Evolutionary conservation across 176 grass and related monocot species (phyloP).

Genomic region (Carex cristatella): DNA sequence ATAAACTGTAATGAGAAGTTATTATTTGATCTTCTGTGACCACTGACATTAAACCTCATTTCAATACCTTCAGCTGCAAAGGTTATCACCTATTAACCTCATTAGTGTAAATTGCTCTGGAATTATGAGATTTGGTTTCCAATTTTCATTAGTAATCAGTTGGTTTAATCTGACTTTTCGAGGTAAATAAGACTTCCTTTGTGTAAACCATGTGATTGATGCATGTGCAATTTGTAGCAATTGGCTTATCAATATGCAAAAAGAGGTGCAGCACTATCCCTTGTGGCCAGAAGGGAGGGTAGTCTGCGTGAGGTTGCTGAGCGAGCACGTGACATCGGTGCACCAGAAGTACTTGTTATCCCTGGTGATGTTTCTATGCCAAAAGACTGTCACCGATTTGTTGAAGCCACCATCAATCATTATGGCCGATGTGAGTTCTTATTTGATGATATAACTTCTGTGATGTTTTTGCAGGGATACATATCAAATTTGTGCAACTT

Average conservation of each 20-base stretch:
- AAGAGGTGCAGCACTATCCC: constrained; percentile 34
- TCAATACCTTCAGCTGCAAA: neutral
- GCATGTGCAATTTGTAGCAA: constrained; percentile 27
- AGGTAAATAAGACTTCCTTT: neutral
- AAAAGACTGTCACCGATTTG: constrained; percentile 38
- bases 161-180: neutral
- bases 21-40: neutral
- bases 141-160: neutral
- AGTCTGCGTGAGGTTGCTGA: constrained; percentile 39
- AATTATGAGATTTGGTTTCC: neutral
- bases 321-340: constrained; percentile 13
- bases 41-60: neutral
- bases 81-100: neutral
- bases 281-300: constrained; percentile 37
- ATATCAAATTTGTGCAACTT: neutral
- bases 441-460: neutral
- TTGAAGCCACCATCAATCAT: constrained; percentile 38
- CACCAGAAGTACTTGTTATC: constrained; percentile 41
- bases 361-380: constrained; percentile 33
- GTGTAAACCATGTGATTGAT: neutral
- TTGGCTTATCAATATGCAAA: constrained; percentile 59
- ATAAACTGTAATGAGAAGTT: neutral
- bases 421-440: constrained; percentile 38
- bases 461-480: neutral
- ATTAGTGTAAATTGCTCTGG: neutral